Evolutionary conservation across 2,329 filamentous ascomycete species (phyloP).

Genomic region (Talaromyces sp.): DNA sequence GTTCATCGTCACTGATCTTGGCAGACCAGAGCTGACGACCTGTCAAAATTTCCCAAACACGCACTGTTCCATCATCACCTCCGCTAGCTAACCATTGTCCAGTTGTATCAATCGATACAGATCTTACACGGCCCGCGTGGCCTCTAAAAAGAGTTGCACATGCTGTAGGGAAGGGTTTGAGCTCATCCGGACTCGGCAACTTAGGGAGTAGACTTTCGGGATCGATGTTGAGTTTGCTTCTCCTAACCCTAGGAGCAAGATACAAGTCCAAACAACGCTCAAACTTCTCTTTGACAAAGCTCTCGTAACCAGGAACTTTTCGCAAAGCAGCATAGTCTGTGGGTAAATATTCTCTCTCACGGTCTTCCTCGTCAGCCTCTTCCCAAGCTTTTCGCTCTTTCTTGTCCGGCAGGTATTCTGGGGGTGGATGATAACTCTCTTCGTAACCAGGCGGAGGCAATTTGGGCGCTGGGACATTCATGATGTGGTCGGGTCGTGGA

Average conservation of each 20-base stretch:
- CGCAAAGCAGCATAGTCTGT: constrained; percentile 78
- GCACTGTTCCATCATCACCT: constrained; percentile 88
- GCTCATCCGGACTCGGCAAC: constrained; percentile 84
- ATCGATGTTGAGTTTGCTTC: constrained; percentile 95
- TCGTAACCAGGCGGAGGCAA: constrained; percentile 90
- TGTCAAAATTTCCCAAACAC: constrained; percentile 83
- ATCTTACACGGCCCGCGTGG: constrained; percentile 83
- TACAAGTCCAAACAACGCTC: constrained; percentile 95
- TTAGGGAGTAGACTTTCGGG: constrained; percentile 89
- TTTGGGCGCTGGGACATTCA: constrained; percentile 95
- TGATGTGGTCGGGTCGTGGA: constrained; percentile 75
- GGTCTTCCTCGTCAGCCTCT: constrained; percentile 79
- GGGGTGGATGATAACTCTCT: constrained; percentile 92
- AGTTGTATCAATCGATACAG: constrained; percentile 77
- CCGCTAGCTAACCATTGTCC: constrained; percentile 86
- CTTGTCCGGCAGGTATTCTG: constrained; percentile 85
- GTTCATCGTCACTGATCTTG: constrained; percentile 70
- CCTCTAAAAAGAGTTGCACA: constrained; percentile 84
- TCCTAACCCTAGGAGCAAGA: constrained; percentile 83
- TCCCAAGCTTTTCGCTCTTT: constrained; percentile 85
- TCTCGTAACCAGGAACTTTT: constrained; percentile 86
- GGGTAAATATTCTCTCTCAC: constrained; percentile 84
- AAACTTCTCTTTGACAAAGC: constrained; percentile 91
- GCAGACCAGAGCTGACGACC: constrained; percentile 85
- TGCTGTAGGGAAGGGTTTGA: constrained; percentile 90